A percentile compares a stretch with the other conserved stretches of the same genome.
Evolutionary conservation across 768 basidiomycete species (phyloP).

Genomic region (Russula emetica): DNA sequence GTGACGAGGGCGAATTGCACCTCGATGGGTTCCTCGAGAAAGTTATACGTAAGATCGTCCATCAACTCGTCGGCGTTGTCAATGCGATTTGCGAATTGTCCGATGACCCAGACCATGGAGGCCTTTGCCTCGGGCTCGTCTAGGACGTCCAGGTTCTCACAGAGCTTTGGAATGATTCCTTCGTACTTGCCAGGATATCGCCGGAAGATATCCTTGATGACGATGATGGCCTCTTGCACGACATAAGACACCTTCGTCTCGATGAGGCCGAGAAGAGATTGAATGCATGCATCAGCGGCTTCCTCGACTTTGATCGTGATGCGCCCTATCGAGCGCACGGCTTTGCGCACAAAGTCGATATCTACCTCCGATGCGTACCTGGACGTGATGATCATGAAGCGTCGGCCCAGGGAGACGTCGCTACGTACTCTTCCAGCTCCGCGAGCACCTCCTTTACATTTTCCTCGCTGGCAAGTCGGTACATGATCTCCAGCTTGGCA

Average conservation of each 20-base stretch:
- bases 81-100: conserved; percentile 92
- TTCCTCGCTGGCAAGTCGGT: conserved; percentile 90
- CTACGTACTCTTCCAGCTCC: conserved; percentile 85
- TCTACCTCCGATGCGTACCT: conserved; percentile 99
- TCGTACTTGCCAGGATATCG: conserved; percentile 96
- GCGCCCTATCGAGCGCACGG: conserved; percentile 94
- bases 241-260: conserved; percentile 91
- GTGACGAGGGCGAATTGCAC: conserved; percentile 95
- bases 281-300: conserved; percentile 87
- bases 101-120: conserved; percentile 96
- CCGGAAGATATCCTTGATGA: conserved; percentile 97
- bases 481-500: conserved; percentile 98
- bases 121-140: conserved; percentile 98
- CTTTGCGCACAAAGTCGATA: conserved; percentile 95
- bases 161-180: conserved; percentile 89
- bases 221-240: conserved; percentile 88
- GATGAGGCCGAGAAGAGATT: conserved; percentile 78
- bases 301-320: conserved; percentile 95
- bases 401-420: not conserved
- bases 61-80: conserved; percentile 94
- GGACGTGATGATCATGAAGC: conserved; percentile 4
- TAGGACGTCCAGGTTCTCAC: conserved; percentile 84
- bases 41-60: conserved; percentile 51
- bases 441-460: conserved; percentile 90
- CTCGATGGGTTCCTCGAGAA: conserved; percentile 39